phyloP scores from a whole-genome alignment of 257 asterid species.

The Eustoma russellianum region DNA sequence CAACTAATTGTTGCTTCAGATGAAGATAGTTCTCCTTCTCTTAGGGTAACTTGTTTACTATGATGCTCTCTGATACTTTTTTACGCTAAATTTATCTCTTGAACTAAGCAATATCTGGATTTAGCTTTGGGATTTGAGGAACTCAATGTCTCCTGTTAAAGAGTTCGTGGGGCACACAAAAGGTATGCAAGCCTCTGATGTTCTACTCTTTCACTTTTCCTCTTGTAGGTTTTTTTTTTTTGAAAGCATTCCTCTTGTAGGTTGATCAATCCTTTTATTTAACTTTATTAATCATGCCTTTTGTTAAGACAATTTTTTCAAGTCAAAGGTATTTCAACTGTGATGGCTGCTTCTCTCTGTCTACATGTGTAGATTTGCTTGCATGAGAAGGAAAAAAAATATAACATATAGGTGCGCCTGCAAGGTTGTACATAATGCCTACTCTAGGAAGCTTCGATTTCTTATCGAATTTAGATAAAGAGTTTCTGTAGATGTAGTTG shows the following conservation, averaged over 20 bases:
- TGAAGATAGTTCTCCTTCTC: conserved; percentile 87
- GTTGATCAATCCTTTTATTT: not conserved
- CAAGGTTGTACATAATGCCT: too few relatives aligned
- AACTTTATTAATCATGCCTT: too few relatives aligned
- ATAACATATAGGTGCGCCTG: too few relatives aligned
- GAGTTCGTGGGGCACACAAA: conserved; percentile 92
- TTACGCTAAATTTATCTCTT: conserved; percentile 1
- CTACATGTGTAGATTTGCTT: too few relatives aligned
- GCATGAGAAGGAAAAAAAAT: too few relatives aligned
- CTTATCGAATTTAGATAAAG: too few relatives aligned
- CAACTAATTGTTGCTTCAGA: conserved; percentile 96
- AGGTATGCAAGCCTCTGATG: conserved; percentile 38
- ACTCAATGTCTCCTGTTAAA: conserved; percentile 75
- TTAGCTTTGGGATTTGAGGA: conserved; percentile 98
- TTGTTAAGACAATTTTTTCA: too few relatives aligned
- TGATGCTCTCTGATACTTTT: conserved; percentile 1
- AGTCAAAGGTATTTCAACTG: too few relatives aligned
- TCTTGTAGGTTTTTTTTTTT: not conserved
- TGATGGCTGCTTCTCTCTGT: too few relatives aligned
- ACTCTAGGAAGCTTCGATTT: too few relatives aligned
- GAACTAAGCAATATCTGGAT: conserved; percentile 20
- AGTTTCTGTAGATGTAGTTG: too few relatives aligned
- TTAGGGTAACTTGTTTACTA: conserved; percentile 43
- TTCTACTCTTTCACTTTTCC: not conserved
- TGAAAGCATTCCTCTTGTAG: not conserved